Evolutionary conservation across 2,329 filamentous ascomycete species (phyloP), one percentile per base, ranked within the genome.

Genomic region (Cytospora piceae): DNA sequence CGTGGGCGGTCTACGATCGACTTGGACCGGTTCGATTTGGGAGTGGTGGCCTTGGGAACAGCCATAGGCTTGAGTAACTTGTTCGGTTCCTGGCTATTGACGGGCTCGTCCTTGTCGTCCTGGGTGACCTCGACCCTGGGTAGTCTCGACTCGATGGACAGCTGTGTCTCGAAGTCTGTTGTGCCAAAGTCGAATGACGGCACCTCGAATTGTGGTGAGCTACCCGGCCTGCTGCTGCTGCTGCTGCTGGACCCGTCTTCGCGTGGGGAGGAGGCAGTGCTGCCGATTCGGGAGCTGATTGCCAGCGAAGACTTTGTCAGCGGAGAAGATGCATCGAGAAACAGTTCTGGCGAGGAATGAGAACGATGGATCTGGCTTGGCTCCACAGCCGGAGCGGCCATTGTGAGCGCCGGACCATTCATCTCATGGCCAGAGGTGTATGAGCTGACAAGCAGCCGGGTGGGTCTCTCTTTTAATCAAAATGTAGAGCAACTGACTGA

Each of bases 151-250:
- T 76, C 74, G 69, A 81, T 72, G 54, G 77, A 79, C 32, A 84
- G 73, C 22, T 78, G 79, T 5, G 80, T 79, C 70, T 84, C 80
- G 71, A 86, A 77, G 52, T 82, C 76, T 63, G 46, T 49, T 69
- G 80, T 76, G 69, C 79, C 79, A 70, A 82, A 78, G 68, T 85
- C 81, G 73, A 87, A 83, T 0, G 82, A 81, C 46, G 83, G 81
- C 39, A 87, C 75, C 65, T 85, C 82, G 73, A 85, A 85, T 65
- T 76, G 32, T 15, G 51, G n/a, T 46, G n/a, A 17, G 29, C 52
- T 54, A 59, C 34, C 58, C 53, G 24, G 11, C 15, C 51, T 39
- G 20, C 27, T 29, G 27, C 27, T 29, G 27, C 27, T 29, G 27
- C 3, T 29, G 27, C 27, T 29, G 27, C 46, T 58, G 60, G 39